Percentiles rank a stretch among this genome's conserved stretches.
phyloP scores from a whole-genome alignment of 345 rosid species.

The Eucalyptus tenuipes region DNA sequence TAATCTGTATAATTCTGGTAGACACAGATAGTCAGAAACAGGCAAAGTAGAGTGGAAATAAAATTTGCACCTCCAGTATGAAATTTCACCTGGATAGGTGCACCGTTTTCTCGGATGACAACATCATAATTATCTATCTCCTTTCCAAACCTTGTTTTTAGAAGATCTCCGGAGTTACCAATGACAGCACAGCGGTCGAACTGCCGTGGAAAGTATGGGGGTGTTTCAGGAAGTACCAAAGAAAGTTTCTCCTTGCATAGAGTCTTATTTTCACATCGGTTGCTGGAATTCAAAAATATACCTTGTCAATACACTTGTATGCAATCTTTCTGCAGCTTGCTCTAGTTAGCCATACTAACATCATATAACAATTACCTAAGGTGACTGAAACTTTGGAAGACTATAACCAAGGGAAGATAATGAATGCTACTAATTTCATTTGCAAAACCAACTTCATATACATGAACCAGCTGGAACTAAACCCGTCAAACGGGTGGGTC shows the following conservation, averaged over 20 bases:
- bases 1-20: constrained; percentile 64
- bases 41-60: neutral
- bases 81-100: constrained; percentile 61
- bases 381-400: neutral
- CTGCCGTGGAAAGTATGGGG: constrained; percentile 76
- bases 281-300: constrained; percentile 29
- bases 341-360: neutral
- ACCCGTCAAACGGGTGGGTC: too few species aligned
- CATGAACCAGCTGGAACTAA: neutral
- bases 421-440: neutral
- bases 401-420: neutral
- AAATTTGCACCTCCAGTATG: neutral
- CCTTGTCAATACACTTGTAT: neutral
- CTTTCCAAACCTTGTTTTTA: constrained; percentile 76
- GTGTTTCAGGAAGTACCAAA: constrained; percentile 69
- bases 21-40: neutral
- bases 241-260: constrained; percentile 84
- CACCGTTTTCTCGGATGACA: constrained; percentile 88
- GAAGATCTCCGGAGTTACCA: constrained; percentile 93
- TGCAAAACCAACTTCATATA: neutral
- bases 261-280: constrained; percentile 63
- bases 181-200: constrained; percentile 87
- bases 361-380: neutral
- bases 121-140: constrained; percentile 88
- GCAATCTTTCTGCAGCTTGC: neutral